A percentile compares a stretch with the other conserved stretches of the same genome.
Conservation (phyloP, 306 rosid genomes). For the Glycine latifolia region DNA sequence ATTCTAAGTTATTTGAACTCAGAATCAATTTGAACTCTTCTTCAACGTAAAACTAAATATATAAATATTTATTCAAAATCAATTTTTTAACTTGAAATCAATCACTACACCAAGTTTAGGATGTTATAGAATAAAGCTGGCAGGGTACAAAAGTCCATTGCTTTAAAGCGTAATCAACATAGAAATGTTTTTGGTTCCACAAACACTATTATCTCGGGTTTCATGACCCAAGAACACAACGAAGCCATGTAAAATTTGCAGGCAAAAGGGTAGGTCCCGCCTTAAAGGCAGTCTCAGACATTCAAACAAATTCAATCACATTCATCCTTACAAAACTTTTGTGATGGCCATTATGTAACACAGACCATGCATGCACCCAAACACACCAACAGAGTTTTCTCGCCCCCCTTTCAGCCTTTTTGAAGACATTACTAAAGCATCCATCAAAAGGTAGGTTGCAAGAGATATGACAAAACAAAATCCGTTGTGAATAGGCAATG, state of each 20-base stretch:
- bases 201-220: conserved; percentile 46
- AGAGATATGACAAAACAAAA: conserved; percentile 50
- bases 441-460: conserved; percentile 61
- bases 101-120: not conserved
- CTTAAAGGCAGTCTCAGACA: conserved; percentile 52
- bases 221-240: conserved; percentile 53
- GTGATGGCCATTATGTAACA: conserved; percentile 67
- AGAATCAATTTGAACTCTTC: too few relatives aligned
- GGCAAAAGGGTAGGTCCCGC: conserved; percentile 58
- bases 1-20: too few relatives aligned
- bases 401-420: conserved; percentile 54
- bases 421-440: conserved; percentile 59
- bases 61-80: too few relatives aligned
- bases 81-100: too few relatives aligned
- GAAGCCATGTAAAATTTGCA: conserved; percentile 35
- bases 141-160: conserved; percentile 10
- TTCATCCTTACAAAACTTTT: conserved; percentile 54
- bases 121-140: conserved; percentile 12
- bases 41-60: too few relatives aligned
- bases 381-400: conserved; percentile 58
- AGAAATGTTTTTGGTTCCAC: conserved; percentile 46
- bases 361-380: conserved; percentile 55
- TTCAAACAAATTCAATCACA: conserved; percentile 67
- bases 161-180: conserved; percentile 37
- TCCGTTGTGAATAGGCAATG: conserved; percentile 32